Base-by-base conservation (phyloP, 140 eudicot genomes). In the Erigeron philadelphicus region DNA sequence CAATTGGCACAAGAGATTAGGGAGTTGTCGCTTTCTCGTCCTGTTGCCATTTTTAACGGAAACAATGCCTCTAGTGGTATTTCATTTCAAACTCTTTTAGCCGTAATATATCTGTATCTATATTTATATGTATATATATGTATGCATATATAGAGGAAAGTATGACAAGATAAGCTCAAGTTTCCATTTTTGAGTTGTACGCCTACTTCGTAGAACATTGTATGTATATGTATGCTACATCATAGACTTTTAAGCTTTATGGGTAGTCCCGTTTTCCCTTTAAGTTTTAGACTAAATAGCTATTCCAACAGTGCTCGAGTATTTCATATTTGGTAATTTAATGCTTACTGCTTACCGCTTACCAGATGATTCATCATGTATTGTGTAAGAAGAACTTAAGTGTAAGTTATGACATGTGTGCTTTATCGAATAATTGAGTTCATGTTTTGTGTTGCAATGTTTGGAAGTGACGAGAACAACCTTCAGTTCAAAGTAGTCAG, bases 1-100 rank as follows among this genome's bases (percentile, higher is more conserved):
- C 87, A 87, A 72, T 62, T 90, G 88, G 94, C 95, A 11, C 81
- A 81, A 79, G 97, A 90, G 78, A 90, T 90, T 64, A 80, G 89
- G 80, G 97, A 83, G 74, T 81, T 90, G 77, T 81, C 94, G 7
- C 69, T 81, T 23, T 78, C 97, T 12, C 82, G 80, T 60, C 97
- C 97, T 18, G 77, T 90, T 35, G 76, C 95, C 64, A 78, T 90
- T 23, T 83, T 81, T 40, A 87, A 85, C 70, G 95, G 93, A 47
- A 76, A 74, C 74, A 75, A 93, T 44, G 71, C 69, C 25, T 81
- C 91, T 11, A 73, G 72, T 56, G 97, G 97, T 90, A 83, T 60
- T 88, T 17, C 13, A 61, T 42, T 31, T 31, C 9, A 5, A 61
- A 43, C 72, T 48, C 0, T 9, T 77, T 71, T 15, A 31, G 38